Evolutionary conservation across 352 stramenopile genomes (phyloP), one percentile per base, ranked within the genome.

Genomic region (Pythium biforme): DNA sequence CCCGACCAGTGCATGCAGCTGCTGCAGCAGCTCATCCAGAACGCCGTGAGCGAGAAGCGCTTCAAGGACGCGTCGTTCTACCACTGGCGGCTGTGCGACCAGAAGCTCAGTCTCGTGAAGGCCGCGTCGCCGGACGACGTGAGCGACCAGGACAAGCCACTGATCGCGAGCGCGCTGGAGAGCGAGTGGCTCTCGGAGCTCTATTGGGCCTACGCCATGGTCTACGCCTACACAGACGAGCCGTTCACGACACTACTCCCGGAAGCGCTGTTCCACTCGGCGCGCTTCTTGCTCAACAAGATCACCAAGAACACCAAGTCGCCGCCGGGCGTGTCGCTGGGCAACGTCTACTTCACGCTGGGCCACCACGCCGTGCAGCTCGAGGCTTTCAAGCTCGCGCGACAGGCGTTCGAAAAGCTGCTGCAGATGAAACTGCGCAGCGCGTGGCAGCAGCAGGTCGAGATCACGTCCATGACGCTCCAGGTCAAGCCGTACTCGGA

Each of bases 331-430:
- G 88, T 99, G 41, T 98, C 89, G 0, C 62, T 95, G 5, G 84
- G 87, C 25, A 94, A 94, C 48, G 89, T 97, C 39, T 94, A 98
- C 41, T 98, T 97, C 69, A 98, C 95, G 12, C 76, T 99, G 17
- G 95, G 93, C 6, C 96, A 98, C 39, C 79, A 98, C 59, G 81
- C 89, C 11, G 74, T 97, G 60, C 74, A 89, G 52, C 71, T 98
- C 15, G 94, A 96, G 64, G 92, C 92, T 8, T 98, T 89, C 77
- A 98, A 98, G 68, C 76, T 98, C 3, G 95, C 95, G 22, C 74
- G 92, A 19, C 86, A 96, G 62, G 88, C 90, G 15, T 98, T 97
- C 70, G 93, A 98, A n/a, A 90, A 90, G 64, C 79, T 99, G 11
- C 73, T 93, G 50, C 77, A 95, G 65, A 94, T 97, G 66, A 86